Conservation (phyloP, 2,329 filamentous ascomycete species). For the Cytospora piceicola region DNA sequence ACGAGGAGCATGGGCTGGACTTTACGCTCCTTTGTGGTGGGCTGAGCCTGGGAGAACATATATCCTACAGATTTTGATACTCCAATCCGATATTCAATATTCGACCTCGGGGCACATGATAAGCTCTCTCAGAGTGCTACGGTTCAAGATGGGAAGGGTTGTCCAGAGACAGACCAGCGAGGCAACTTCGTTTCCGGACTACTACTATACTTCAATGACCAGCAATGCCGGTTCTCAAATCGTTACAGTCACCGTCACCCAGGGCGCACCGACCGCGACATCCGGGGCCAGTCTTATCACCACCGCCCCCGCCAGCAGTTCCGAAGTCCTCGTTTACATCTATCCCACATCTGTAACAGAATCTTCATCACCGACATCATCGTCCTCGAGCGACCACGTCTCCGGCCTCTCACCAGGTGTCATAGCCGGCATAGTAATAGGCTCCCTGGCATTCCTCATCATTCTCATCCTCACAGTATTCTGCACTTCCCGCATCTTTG, state of each 20-base stretch:
- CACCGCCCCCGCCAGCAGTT: constrained; percentile 18
- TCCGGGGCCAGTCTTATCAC: constrained; percentile 9
- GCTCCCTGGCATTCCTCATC: constrained; percentile 27
- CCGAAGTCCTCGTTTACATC: constrained; percentile 25
- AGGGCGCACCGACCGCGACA: constrained; percentile 3
- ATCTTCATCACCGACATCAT: constrained; percentile 6
- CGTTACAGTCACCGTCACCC: constrained; percentile 27
- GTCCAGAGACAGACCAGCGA: not conserved
- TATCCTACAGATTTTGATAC: not conserved
- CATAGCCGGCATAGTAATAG: constrained; percentile 37
- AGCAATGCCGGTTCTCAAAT: not conserved
- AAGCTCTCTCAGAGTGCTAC: not conserved
- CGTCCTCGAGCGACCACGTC: not conserved
- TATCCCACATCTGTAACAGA: constrained; percentile 21
- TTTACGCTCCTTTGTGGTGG: not conserved
- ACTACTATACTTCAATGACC: not conserved
- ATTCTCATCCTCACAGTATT: constrained; percentile 30
- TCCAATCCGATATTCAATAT: not conserved
- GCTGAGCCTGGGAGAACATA: not conserved
- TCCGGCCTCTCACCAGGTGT: constrained; percentile 30
- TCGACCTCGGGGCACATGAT: not conserved
- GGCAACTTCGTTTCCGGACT: not conserved
- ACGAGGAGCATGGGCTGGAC: not conserved
- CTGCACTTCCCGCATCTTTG: constrained; percentile 25
- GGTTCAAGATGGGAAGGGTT: not conserved